A percentile compares a stretch with the other conserved stretches of the same genome.
These are phyloP conservation scores for Piedraia hortae DNA, from an alignment of 2,329 filamentous ascomycete genomes.

Conservation along the genomic window DNA sequence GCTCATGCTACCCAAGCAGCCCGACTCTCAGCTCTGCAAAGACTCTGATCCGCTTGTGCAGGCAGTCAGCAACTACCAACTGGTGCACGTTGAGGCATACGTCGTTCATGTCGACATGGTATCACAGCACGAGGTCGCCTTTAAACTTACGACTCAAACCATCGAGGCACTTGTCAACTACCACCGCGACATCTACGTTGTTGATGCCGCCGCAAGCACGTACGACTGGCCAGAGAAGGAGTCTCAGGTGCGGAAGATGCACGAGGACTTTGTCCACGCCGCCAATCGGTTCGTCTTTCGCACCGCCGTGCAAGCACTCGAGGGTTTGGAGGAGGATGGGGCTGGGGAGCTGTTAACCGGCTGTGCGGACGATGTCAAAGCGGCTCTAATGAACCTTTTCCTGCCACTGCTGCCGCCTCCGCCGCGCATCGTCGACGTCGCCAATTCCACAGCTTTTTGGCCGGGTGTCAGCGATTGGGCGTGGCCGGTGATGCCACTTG, in stretches of 20 bases:
- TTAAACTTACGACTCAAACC: conserved; percentile 84
- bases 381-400: conserved; percentile 57
- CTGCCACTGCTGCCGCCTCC: conserved; percentile 63
- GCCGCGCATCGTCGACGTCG: conserved; percentile 66
- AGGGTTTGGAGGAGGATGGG: conserved; percentile 90
- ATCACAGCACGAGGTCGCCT: conserved; percentile 84
- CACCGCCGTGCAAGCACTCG: conserved; percentile 63
- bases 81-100: conserved; percentile 85
- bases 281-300: conserved; percentile 94
- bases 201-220: conserved; percentile 66
- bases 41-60: conserved; percentile 64
- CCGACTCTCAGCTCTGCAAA: conserved; percentile 57
- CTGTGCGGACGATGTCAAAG: conserved; percentile 82
- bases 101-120: conserved; percentile 99
- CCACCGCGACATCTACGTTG: conserved; percentile 83
- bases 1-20: conserved; percentile 72
- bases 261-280: conserved; percentile 86
- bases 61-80: conserved; percentile 73
- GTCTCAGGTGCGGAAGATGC: conserved; percentile 82
- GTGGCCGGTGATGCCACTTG: conserved; percentile 33
- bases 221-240: conserved; percentile 96
- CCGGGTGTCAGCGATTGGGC: conserved; percentile 52
- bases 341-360: conserved; percentile 78
- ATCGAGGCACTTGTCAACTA: conserved; percentile 85
- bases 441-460: conserved; percentile 61